Base-by-base conservation (phyloP, 78 protist species). In the Dictyostelium firmibasis region DNA sequence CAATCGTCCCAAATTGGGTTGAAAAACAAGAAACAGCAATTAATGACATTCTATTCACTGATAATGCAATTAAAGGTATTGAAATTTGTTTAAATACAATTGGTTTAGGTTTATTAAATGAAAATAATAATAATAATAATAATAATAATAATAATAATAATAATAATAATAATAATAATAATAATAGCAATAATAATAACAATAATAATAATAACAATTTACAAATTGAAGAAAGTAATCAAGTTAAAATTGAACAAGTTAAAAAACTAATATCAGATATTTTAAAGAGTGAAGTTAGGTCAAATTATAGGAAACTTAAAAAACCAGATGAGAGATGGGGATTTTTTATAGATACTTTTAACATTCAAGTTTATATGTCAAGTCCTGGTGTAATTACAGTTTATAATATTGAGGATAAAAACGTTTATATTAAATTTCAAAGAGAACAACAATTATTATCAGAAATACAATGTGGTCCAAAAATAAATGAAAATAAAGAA, bases 1-100 rank as follows among this genome's bases (percentile, higher is more conserved):
- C 97, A 14, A 62, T 36, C 0, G n/a, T 25, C 3, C 93, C 95
- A 33, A 11, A 64, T 4, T 95, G 97, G 97, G 36, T 95, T 1
- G 38, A 60, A 31, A 14, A 86, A 33, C 41, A 38, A 27, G 27
- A 57, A 41, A 89, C 72, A 18, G 77, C 27, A 4, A 81, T 89
- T 4, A 33, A 89, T 47, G 13, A 10, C 1, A 60, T 89, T 3
- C 57, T 27, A 81, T 89, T 89, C 50, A 60, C 84, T 3, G 57
- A 67, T 5, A 29, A 89, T 7, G 78, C 94, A 43, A 41, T 62
- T 7, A 23, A 79, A 38, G 47, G 72, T 23, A 38, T 89, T 16
- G 31, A 33, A 33, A 4, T 69, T 10, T 50, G 78, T 47, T 29
- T 89, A 29, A 16, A 78, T 4, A 29, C 70, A 0, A 33, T 81